Conservation (phyloP, 75 land plant species). For the Pinus taeda region DNA sequence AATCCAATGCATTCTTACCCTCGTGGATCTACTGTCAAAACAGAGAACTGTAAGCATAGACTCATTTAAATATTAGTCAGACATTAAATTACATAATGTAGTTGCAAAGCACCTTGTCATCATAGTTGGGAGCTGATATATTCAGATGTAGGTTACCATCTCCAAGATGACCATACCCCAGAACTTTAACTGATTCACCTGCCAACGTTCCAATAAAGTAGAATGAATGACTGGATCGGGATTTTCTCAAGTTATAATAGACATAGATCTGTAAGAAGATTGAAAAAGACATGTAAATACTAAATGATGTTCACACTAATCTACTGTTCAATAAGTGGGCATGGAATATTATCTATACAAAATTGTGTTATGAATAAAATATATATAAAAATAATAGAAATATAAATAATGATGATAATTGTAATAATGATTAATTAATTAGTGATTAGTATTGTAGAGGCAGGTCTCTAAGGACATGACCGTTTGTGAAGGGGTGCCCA, state of each 20-base stretch:
- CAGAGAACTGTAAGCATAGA: background rate
- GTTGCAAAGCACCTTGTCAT: conserved; percentile 43
- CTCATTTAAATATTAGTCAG: conserved; percentile 2
- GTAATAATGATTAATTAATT: no score
- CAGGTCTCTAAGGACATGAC: no score
- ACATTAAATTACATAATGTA: background rate
- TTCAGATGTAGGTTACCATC: conserved; percentile 98
- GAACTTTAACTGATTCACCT: conserved; percentile 75
- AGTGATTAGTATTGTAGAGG: no score
- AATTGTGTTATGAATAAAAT: no score
- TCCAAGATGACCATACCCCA: conserved; percentile 97
- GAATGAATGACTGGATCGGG: background rate
- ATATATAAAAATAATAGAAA: no score
- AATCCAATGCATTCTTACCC: background rate
- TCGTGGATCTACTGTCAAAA: background rate
- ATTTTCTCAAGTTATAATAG: conserved; percentile 7
- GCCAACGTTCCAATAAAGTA: background rate
- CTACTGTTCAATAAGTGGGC: background rate
- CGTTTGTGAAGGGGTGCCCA: no score
- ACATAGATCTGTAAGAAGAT: background rate
- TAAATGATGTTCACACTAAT: background rate
- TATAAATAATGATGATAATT: no score
- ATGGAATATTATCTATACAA: background rate
- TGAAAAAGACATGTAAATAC: background rate
- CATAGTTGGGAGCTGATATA: conserved; percentile 68